These are phyloP conservation scores for Sanghuangporus baumii DNA, from an alignment of 1,284 basidiomycete genomes.

Conservation along the genomic window DNA sequence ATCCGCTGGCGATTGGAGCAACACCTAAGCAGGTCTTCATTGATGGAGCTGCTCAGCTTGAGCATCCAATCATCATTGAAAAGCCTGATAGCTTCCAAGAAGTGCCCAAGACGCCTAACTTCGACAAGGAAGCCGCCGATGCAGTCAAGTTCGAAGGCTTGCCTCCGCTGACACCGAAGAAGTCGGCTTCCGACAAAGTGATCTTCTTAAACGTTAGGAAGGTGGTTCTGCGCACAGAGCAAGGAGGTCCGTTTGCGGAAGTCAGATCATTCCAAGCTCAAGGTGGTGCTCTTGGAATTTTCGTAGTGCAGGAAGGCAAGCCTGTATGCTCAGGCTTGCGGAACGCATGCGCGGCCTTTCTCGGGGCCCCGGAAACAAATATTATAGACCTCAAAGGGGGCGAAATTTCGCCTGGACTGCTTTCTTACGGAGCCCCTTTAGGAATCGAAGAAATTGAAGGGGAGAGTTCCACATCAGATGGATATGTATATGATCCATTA, in stretches of 20 bases:
- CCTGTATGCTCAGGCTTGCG: constrained; percentile 33
- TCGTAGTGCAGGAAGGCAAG: constrained; percentile 37
- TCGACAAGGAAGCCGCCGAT: constrained; percentile 46
- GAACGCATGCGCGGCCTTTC: constrained; percentile 30
- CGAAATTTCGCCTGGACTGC: constrained; percentile 20
- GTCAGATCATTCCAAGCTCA: constrained; percentile 15
- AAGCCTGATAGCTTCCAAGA: constrained; percentile 47
- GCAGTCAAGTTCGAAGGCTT: constrained; percentile 60
- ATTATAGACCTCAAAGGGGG: constrained; percentile 24
- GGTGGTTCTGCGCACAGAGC: constrained; percentile 35
- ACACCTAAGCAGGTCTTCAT: constrained; percentile 72
- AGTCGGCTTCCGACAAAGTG: constrained; percentile 32
- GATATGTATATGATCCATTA: constrained; percentile 49
- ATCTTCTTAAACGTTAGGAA: constrained; percentile 54
- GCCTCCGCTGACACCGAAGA: constrained; percentile 47
- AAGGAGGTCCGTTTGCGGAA: constrained; percentile 24
- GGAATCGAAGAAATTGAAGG: constrained; percentile 39
- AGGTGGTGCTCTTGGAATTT: constrained; percentile 29
- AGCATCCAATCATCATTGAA: constrained; percentile 32
- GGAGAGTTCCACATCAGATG: constrained; percentile 67
- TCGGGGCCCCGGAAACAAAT: not conserved
- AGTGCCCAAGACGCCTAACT: constrained; percentile 52
- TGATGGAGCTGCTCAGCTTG: constrained; percentile 61
- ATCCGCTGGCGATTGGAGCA: constrained; percentile 71
- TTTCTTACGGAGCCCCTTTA: constrained; percentile 18